Percentiles rank a stretch among this genome's conserved stretches.
Evolutionary conservation across 2,329 filamentous ascomycete genomes (phyloP).

Genomic region (Ploettnerulaceae sp.): DNA sequence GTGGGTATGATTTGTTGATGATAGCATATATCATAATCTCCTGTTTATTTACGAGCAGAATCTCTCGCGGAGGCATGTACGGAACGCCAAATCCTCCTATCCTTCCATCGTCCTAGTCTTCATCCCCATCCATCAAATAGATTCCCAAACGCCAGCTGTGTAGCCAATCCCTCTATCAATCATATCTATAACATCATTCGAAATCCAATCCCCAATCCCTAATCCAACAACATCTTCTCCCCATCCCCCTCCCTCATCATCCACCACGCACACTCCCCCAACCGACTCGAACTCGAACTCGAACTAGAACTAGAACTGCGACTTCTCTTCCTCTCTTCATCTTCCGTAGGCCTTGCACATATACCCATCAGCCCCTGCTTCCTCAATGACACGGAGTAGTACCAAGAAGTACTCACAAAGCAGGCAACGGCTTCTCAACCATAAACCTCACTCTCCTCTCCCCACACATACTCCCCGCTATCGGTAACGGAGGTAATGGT

Average conservation of each 20-base stretch:
- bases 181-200: no score
- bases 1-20: background rate
- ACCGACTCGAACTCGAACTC: constrained; percentile 1
- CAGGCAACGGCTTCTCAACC: constrained; percentile 16
- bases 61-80: background rate
- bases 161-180: background rate
- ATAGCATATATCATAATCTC: background rate
- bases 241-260: constrained; percentile 4
- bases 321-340: background rate
- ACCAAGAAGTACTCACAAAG: background rate
- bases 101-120: no score
- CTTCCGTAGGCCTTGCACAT: background rate
- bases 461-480: background rate
- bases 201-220: no score
- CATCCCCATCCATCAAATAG: no score
- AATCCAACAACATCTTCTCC: no score
- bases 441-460: constrained; percentile 13
- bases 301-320: constrained; percentile 1
- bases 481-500: constrained; percentile 14
- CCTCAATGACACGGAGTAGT: background rate
- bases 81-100: background rate
- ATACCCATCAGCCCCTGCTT: background rate
- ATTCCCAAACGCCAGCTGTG: constrained; percentile 1
- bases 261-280: constrained; percentile 13
- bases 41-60: background rate